Conservation (phyloP, 768 basidiomycete species). For the Cubamyces sp. region DNA sequence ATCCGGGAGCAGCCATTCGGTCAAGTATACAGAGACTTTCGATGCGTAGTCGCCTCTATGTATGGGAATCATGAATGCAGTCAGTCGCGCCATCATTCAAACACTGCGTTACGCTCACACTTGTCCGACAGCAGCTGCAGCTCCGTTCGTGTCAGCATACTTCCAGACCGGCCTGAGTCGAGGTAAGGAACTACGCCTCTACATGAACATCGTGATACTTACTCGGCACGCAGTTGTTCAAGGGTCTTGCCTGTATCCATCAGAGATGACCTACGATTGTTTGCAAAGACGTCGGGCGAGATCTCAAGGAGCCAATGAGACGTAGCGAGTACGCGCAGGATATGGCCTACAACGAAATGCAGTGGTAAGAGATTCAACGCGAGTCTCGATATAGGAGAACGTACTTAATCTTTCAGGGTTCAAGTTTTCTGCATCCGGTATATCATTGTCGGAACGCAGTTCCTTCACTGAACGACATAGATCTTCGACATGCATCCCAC, state of each 20-base stretch:
- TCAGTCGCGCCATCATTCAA: background rate
- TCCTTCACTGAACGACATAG: conserved; percentile 40
- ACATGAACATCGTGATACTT: conserved; percentile 15
- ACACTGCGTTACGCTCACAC: conserved; percentile 46
- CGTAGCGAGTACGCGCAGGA: conserved; percentile 74
- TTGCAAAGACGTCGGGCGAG: conserved; percentile 70
- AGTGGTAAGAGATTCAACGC: background rate
- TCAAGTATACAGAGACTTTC: conserved; percentile 75
- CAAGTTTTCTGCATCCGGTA: conserved; percentile 1
- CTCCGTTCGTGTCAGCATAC: conserved; percentile 66
- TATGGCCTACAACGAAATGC: conserved; percentile 52
- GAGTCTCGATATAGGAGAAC: conserved; percentile 31
- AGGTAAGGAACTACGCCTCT: background rate
- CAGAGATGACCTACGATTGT: conserved; percentile 68
- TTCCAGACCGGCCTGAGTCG: conserved; percentile 58
- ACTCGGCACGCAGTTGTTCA: conserved; percentile 54
- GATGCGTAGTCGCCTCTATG: conserved; percentile 67
- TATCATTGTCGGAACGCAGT: conserved; percentile 1
- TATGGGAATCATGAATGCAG: background rate
- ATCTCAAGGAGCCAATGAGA: conserved; percentile 76
- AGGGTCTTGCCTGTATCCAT: conserved; percentile 69
- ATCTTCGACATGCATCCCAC: conserved; percentile 53
- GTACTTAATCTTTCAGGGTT: conserved; percentile 53
- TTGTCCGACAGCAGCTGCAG: conserved; percentile 71
- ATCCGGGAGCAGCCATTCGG: conserved; percentile 48